Evolutionary conservation across 805 yeast genomes (phyloP).

Genomic region (Candida ovalis): DNA sequence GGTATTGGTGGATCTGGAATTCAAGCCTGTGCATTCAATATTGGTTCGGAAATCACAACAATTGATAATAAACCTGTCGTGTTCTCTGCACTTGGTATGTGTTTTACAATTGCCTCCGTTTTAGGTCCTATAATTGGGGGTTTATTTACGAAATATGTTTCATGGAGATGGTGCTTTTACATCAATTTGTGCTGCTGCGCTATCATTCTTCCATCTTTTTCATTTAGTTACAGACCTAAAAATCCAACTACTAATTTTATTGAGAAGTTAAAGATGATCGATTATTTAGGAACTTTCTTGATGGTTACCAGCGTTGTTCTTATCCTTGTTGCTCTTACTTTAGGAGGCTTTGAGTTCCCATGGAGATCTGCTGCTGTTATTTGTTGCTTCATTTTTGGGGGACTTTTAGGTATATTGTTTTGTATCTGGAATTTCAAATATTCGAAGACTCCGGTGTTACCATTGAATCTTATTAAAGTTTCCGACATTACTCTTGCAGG

Average conservation of each 20-base stretch:
- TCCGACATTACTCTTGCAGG: slow-evolving; percentile 37
- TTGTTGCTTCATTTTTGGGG: slow-evolving; percentile 44
- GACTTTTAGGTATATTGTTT: slow-evolving; percentile 34
- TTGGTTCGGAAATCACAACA: slow-evolving; percentile 54
- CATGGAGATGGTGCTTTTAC: slow-evolving; percentile 76
- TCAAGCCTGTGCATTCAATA: slow-evolving; percentile 52
- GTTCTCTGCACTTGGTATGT: slow-evolving; percentile 36
- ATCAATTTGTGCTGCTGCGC: slow-evolving; percentile 66
- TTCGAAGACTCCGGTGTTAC: slow-evolving; percentile 44
- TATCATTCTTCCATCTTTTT: slow-evolving; percentile 35
- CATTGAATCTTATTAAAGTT: slow-evolving; percentile 33
- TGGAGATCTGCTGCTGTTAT: slow-evolving; percentile 56
- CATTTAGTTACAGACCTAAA: slow-evolving; percentile 45
- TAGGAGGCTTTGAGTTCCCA: slow-evolving; percentile 49
- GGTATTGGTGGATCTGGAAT: slow-evolving; percentile 75
- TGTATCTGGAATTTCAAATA: slow-evolving; percentile 37
- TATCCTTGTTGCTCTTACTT: slow-evolving; percentile 47
- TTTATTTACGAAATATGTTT: slow-evolving; percentile 47
- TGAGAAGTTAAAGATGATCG: slow-evolving; percentile 40
- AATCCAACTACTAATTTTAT: slow-evolving; percentile 35
- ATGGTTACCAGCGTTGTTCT: slow-evolving; percentile 42
- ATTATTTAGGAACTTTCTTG: slow-evolving; percentile 45
- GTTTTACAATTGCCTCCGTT: slow-evolving; percentile 48
- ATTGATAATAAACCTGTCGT: slow-evolving; percentile 36
- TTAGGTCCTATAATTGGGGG: slow-evolving; percentile 68